These are phyloP conservation scores for Syzygium malaccense DNA, from an alignment of 441 rosid species.

Conservation along the genomic window DNA sequence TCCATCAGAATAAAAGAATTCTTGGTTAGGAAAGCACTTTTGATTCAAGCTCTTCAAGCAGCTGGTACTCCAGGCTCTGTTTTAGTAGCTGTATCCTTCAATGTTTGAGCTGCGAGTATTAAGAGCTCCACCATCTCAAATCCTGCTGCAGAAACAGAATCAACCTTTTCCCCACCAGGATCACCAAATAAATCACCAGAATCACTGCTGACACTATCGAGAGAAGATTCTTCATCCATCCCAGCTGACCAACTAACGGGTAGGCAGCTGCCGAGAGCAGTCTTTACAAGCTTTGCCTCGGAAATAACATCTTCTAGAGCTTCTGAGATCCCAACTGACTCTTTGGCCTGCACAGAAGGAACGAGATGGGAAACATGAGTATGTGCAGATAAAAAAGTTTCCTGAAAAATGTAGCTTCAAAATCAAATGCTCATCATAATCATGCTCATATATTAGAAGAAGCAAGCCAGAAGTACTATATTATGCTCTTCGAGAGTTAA, in stretches of 20 bases:
- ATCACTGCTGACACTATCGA: slow-evolving; percentile 15
- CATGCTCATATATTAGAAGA: neutral
- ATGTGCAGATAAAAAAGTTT: neutral
- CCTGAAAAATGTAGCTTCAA: neutral
- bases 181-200: slow-evolving; percentile 14
- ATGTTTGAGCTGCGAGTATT: slow-evolving; percentile 59
- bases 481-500: neutral
- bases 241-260: slow-evolving; percentile 95
- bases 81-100: slow-evolving; percentile 27
- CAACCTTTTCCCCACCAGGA: slow-evolving; percentile 43
- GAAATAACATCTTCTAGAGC: slow-evolving; percentile 49
- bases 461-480: neutral
- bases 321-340: slow-evolving; percentile 26
- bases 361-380: neutral
- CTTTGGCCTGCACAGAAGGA: slow-evolving; percentile 48
- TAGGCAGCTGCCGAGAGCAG: slow-evolving; percentile 82
- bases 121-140: slow-evolving; percentile 97
- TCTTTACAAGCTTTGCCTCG: slow-evolving; percentile 80
- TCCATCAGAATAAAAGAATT: neutral
- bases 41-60: neutral
- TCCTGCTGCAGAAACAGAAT: slow-evolving; percentile 82
- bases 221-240: slow-evolving; percentile 33
- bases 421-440: neutral
- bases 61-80: slow-evolving; percentile 6
- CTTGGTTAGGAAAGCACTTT: neutral